Conservation (phyloP, 2,329 filamentous ascomycete genomes). For the Colletotrichum falcatum region DNA sequence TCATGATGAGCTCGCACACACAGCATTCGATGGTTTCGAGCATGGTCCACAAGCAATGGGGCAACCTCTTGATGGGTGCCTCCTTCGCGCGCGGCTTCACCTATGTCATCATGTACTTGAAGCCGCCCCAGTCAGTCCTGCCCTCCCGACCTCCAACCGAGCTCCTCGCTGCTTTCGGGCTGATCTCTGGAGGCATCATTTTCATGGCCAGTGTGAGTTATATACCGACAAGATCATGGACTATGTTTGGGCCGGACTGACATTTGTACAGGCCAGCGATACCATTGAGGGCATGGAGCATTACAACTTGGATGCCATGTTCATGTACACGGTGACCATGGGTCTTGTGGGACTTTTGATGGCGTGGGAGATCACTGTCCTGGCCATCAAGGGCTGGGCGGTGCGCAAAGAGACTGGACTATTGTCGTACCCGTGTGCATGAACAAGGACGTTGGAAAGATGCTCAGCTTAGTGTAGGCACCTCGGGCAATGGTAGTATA, state of each 20-base stretch:
- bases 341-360: constrained; percentile 86
- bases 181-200: constrained; percentile 87
- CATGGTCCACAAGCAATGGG: constrained; percentile 97
- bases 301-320: constrained; percentile 88
- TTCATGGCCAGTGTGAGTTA: constrained; percentile 89
- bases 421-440: background rate
- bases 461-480: too few species aligned
- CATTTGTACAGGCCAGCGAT: constrained; percentile 61
- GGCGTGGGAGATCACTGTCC: constrained; percentile 82
- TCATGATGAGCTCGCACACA: constrained; percentile 96
- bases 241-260: background rate
- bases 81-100: constrained; percentile 82
- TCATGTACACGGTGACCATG: constrained; percentile 89
- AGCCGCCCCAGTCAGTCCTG: constrained; percentile 82
- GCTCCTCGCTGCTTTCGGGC: constrained; percentile 86
- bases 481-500: background rate
- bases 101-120: constrained; percentile 83
- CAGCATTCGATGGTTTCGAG: constrained; percentile 85
- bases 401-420: constrained; percentile 58
- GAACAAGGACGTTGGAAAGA: background rate
- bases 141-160: constrained; percentile 91
- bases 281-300: constrained; percentile 81
- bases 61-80: constrained; percentile 83
- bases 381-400: constrained; percentile 92
- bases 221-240: background rate